phyloP scores from a whole-genome alignment of 1,284 basidiomycete species.

The Rhodofomes roseus region DNA sequence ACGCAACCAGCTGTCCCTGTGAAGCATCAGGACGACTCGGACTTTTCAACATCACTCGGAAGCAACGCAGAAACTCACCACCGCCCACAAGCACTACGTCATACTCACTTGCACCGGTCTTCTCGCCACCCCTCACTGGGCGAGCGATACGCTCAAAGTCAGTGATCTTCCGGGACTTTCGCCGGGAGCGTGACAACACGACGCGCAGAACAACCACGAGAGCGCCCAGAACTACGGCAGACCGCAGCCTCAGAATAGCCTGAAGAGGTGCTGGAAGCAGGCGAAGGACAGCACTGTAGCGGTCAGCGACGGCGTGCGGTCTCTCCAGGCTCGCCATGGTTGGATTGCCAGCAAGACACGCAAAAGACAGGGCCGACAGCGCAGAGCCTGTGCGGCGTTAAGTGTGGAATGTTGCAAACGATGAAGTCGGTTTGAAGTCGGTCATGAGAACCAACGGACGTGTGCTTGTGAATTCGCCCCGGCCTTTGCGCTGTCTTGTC shows the following conservation, averaged over 20 bases:
- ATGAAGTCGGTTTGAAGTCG: not conserved
- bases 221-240: constrained; percentile 5
- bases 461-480: not conserved
- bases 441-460: not conserved
- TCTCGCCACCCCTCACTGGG: constrained; percentile 7
- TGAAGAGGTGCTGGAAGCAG: not conserved
- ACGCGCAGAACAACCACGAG: constrained; percentile 1
- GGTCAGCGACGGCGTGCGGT: not conserved
- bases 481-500: not conserved
- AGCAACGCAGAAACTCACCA: constrained; percentile 34
- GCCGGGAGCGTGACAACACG: not conserved
- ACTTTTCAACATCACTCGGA: not conserved
- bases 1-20: constrained; percentile 70
- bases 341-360: not conserved
- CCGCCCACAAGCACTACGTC: constrained; percentile 66
- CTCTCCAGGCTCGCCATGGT: not conserved
- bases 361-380: not conserved
- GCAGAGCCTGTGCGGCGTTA: not conserved
- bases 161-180: constrained; percentile 4
- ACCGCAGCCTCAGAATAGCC: not conserved
- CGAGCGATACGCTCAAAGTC: constrained; percentile 12
- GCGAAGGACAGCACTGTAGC: not conserved
- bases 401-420: not conserved
- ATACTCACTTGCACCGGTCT: constrained; percentile 36
- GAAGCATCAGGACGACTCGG: not conserved